These are phyloP conservation scores for Psilocybe tampanensis DNA, from an alignment of 768 basidiomycete genomes.

Conservation along the genomic window DNA sequence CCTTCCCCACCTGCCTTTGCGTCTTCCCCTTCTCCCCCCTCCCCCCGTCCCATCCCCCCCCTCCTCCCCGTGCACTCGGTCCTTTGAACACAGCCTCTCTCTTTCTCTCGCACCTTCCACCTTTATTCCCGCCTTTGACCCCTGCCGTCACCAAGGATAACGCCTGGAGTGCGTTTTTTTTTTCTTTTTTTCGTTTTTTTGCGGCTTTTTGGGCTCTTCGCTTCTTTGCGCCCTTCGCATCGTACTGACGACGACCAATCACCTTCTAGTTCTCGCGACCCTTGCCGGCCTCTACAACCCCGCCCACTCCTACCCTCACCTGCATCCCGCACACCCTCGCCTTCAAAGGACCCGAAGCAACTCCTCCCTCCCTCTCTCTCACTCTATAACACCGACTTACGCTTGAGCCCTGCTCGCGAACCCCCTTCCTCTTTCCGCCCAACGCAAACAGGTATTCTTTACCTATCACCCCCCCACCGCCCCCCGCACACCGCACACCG, in stretches of 20 bases:
- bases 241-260: too few species aligned
- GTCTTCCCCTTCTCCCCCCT: neutral
- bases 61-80: conserved; percentile 16
- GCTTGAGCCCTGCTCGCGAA: conserved; percentile 78
- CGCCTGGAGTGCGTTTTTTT: conserved; percentile 28
- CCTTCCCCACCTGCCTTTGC: neutral
- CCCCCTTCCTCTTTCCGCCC: conserved; percentile 7
- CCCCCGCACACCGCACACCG: conserved; percentile 6
- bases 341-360: conserved; percentile 4
- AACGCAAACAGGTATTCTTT: neutral
- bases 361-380: conserved; percentile 5
- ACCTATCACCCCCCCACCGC: conserved; percentile 10
- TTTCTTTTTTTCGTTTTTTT: too few species aligned
- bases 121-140: conserved; percentile 12
- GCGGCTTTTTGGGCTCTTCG: too few species aligned
- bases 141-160: conserved; percentile 29
- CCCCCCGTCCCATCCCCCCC: conserved; percentile 1
- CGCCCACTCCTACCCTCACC: neutral
- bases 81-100: conserved; percentile 21
- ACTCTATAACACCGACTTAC: conserved; percentile 37
- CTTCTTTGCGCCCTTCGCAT: too few species aligned
- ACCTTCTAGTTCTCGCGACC: conserved; percentile 12
- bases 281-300: conserved; percentile 2
- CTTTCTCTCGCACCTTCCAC: conserved; percentile 8
- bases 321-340: neutral